Evolutionary conservation across 2,329 filamentous ascomycete species (phyloP).

Genomic region (Hypocrella siamensis): DNA sequence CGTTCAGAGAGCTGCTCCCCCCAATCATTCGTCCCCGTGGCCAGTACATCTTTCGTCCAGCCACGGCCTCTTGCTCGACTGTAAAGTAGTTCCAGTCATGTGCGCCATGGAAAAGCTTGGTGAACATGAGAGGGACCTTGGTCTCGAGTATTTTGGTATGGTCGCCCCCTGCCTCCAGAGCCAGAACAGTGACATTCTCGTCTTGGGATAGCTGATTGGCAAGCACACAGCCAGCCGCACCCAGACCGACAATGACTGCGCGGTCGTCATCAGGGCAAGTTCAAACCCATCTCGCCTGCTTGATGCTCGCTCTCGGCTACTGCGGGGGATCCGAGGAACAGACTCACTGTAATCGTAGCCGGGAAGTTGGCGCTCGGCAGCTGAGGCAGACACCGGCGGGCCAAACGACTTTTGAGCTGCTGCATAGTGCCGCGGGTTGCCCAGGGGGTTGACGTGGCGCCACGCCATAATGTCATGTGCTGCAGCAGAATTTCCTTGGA

Average conservation of each 20-base stretch:
- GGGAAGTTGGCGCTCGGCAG: constrained; percentile 2
- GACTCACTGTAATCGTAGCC: constrained; percentile 4
- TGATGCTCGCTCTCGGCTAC: too few species aligned
- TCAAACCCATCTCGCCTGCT: too few species aligned
- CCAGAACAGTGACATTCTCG: constrained; percentile 6
- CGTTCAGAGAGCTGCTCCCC: constrained; percentile 9
- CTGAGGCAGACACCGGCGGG: constrained; percentile 2
- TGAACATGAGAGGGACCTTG: constrained; percentile 7
- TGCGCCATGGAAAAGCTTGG: constrained; percentile 7
- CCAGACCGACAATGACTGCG: constrained; percentile 13
- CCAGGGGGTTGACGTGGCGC: constrained; percentile 3
- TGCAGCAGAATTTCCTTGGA: neutral
- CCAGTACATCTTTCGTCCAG: constrained; percentile 9
- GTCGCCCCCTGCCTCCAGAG: constrained; percentile 7
- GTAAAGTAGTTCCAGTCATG: constrained; percentile 12
- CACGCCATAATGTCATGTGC: neutral
- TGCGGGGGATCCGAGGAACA: too few species aligned
- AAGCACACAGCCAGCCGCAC: constrained; percentile 13
- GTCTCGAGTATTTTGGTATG: constrained; percentile 6
- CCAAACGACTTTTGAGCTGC: neutral
- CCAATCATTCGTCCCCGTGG: constrained; percentile 10
- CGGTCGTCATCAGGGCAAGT: neutral
- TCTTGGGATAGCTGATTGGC: constrained; percentile 13
- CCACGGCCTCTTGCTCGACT: constrained; percentile 7
- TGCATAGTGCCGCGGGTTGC: constrained; percentile 4